Percentiles rank a stretch among this genome's conserved stretches.
phyloP scores from a whole-genome alignment of 371 early-diverging fungal genomes.

The Coemansia sp. region DNA sequence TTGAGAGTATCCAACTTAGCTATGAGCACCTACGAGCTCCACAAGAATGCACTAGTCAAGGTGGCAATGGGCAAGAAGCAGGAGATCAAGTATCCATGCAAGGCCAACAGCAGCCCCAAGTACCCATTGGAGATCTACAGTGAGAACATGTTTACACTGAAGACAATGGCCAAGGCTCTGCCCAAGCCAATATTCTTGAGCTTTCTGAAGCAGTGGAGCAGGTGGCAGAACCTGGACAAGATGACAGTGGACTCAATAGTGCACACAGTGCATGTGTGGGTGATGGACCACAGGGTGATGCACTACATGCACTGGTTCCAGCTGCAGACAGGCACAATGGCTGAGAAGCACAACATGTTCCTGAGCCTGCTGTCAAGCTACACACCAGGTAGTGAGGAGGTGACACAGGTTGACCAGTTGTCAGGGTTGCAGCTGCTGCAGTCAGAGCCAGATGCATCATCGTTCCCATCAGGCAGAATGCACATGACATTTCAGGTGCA shows the following conservation, averaged over 20 bases:
- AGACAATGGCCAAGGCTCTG: constrained; percentile 79
- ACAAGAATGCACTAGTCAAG: constrained; percentile 50
- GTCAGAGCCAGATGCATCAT: constrained; percentile 99
- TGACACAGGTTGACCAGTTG: constrained; percentile 87
- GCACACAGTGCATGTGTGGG: constrained; percentile 96
- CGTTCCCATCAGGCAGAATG: constrained; percentile 98
- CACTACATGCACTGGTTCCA: constrained; percentile 99
- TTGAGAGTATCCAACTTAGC: not conserved
- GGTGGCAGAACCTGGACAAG: constrained; percentile 84
- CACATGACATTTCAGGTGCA: constrained; percentile 98
- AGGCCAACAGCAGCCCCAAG: constrained; percentile 64
- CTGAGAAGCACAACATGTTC: constrained; percentile 99
- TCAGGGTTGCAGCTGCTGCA: constrained; percentile 96
- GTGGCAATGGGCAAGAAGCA: constrained; percentile 59
- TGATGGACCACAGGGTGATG: constrained; percentile 90
- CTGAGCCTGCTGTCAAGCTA: constrained; percentile 76
- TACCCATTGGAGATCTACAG: constrained; percentile 89
- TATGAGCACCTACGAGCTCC: constrained; percentile 35
- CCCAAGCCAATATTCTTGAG: constrained; percentile 93
- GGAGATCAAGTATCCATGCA: constrained; percentile 69
- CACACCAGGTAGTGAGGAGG: constrained; percentile 77
- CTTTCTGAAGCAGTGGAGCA: constrained; percentile 86
- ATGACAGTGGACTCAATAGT: constrained; percentile 96
- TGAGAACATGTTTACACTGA: constrained; percentile 86
- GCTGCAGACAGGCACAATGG: constrained; percentile 96